These are phyloP conservation scores for Cladosporium sp. DNA, from an alignment of 2,329 filamentous ascomycete species.

Conservation along the genomic window DNA sequence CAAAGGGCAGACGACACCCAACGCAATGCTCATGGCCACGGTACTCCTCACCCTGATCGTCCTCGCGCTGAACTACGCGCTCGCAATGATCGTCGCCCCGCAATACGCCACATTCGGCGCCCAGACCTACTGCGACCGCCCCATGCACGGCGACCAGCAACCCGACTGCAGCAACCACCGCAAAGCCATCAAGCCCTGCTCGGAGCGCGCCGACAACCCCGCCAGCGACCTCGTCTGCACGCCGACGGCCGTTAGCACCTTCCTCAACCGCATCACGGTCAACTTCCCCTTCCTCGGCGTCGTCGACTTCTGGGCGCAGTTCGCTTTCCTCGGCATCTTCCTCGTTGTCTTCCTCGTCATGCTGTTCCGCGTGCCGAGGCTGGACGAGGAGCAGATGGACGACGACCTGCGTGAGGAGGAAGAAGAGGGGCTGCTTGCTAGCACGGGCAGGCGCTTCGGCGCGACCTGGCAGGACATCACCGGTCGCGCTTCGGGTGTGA, in stretches of 20 bases:
- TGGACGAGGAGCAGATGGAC: constrained; percentile 72
- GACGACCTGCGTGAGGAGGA: constrained; percentile 87
- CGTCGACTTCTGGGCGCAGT: constrained; percentile 94
- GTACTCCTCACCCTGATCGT: constrained; percentile 86
- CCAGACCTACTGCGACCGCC: constrained; percentile 83
- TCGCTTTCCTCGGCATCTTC: constrained; percentile 77
- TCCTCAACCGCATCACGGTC: constrained; percentile 84
- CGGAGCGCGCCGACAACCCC: constrained; percentile 65
- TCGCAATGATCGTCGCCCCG: constrained; percentile 90
- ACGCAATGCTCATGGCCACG: constrained; percentile 84
- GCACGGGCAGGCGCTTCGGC: constrained; percentile 72
- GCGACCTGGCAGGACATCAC: constrained; percentile 87
- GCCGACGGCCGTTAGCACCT: constrained; percentile 82
- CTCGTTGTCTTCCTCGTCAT: constrained; percentile 72
- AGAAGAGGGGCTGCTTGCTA: constrained; percentile 84
- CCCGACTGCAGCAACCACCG: constrained; percentile 69
- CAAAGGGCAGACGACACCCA: constrained; percentile 80
- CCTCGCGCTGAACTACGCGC: constrained; percentile 83
- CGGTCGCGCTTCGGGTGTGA: constrained; percentile 44
- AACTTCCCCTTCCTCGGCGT: constrained; percentile 94
- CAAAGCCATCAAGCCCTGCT: constrained; percentile 72
- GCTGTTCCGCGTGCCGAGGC: constrained; percentile 70
- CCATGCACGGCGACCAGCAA: constrained; percentile 56
- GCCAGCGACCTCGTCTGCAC: constrained; percentile 79
- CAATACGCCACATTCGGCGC: constrained; percentile 93